A percentile compares a stretch with the other conserved stretches of the same genome.
phyloP scores from a whole-genome alignment of 2,329 filamentous ascomycete genomes.

The Helotiales sp. region DNA sequence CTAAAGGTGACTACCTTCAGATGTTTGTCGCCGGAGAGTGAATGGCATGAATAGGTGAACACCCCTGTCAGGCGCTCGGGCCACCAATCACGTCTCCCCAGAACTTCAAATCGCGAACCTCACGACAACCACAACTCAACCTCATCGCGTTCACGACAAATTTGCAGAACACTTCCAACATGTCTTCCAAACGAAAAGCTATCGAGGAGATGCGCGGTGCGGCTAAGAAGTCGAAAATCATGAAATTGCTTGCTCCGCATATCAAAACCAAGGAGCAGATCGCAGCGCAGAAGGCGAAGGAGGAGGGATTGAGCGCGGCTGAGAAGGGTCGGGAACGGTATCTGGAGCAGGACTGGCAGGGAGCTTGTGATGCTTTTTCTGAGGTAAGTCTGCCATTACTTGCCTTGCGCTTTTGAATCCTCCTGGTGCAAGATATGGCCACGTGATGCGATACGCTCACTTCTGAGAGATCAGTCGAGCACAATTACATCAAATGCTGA shows the following conservation, averaged over 20 bases:
- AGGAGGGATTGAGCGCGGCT: conserved; percentile 28
- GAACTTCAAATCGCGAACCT: neutral
- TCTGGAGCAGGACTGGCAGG: conserved; percentile 30
- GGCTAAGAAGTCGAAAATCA: neutral
- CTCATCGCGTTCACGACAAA: neutral
- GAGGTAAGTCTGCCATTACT: conserved; percentile 22
- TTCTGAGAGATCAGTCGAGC: neutral
- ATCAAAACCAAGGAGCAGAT: neutral
- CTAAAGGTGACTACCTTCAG: no score
- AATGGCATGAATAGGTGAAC: no score
- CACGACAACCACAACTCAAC: neutral
- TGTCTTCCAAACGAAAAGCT: no score
- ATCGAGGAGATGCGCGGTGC: neutral
- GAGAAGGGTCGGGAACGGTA: conserved; percentile 32
- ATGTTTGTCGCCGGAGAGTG: no score
- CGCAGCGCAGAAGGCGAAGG: conserved; percentile 8
- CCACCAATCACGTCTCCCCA: neutral
- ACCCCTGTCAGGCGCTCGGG: neutral
- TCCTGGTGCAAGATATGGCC: neutral
- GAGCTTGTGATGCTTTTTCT: conserved; percentile 30
- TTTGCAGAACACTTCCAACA: neutral
- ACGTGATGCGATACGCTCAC: neutral
- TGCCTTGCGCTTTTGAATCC: neutral
- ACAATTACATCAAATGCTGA: conserved; percentile 6
- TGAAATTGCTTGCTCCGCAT: neutral